Conservation (phyloP, 805 yeast species). For the Novakomyces olei region DNA sequence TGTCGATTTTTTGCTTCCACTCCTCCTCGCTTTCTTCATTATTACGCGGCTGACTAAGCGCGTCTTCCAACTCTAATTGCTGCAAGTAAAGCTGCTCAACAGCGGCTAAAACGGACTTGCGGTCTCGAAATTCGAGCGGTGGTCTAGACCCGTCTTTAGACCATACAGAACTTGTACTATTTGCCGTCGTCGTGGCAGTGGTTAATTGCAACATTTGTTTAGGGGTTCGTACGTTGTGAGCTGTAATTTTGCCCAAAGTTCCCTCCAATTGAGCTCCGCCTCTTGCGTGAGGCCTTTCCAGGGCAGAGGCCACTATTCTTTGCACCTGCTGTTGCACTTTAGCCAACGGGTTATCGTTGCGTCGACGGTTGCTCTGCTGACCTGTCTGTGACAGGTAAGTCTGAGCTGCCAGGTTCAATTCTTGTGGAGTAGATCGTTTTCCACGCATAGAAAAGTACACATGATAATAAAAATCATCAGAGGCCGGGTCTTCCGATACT, state of each 20-base stretch:
- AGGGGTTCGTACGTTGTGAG: slow-evolving; percentile 64
- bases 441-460: slow-evolving; percentile 59
- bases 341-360: slow-evolving; percentile 7
- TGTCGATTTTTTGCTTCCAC: slow-evolving; percentile 16
- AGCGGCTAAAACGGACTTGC: slow-evolving; percentile 31
- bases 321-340: slow-evolving; percentile 95
- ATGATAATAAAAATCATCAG: slow-evolving; percentile 90
- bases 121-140: no score
- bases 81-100: slow-evolving; percentile 63
- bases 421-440: slow-evolving; percentile 30
- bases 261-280: slow-evolving; percentile 49
- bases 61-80: slow-evolving; percentile 58
- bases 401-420: slow-evolving; percentile 66
- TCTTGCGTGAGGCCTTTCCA: slow-evolving; percentile 54
- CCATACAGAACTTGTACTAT: not conserved
- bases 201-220: slow-evolving; percentile 39
- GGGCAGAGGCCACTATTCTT: slow-evolving; percentile 86
- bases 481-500: slow-evolving; percentile 90
- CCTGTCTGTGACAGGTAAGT: slow-evolving; percentile 83
- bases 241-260: slow-evolving; percentile 68
- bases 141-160: not conserved
- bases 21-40: slow-evolving; percentile 17
- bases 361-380: slow-evolving; percentile 30
- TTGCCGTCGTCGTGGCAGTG: slow-evolving; percentile 11
- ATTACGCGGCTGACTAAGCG: slow-evolving; percentile 34